Evolutionary conservation across 768 basidiomycete genomes (phyloP).

Genomic region (Agrocybe pediades): DNA sequence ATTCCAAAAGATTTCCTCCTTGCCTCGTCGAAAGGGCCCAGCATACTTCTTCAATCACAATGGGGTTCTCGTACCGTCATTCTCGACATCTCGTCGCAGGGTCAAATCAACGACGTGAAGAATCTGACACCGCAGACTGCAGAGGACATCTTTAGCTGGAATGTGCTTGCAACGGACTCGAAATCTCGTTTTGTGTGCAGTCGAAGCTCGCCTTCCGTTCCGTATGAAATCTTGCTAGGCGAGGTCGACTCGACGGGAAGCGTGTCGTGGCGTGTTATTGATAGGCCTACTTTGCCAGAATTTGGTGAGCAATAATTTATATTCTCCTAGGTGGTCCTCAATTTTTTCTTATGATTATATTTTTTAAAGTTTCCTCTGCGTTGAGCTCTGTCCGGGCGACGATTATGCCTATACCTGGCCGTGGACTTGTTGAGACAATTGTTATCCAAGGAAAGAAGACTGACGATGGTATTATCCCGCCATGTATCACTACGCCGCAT

Average conservation of each 20-base stretch:
- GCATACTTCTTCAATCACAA: conserved; percentile 47
- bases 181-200: conserved; percentile 42
- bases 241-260: conserved; percentile 26
- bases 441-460: conserved; percentile 35
- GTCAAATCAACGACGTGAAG: conserved; percentile 35
- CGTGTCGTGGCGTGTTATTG: conserved; percentile 41
- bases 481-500: conserved; percentile 57
- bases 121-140: conserved; percentile 44
- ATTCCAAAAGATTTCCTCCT: conserved; percentile 40
- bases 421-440: conserved; percentile 55
- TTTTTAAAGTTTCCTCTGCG: conserved; percentile 43
- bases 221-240: conserved; percentile 53
- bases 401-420: conserved; percentile 51
- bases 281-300: conserved; percentile 39
- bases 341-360: background rate
- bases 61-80: conserved; percentile 59
- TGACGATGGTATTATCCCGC: conserved; percentile 24
- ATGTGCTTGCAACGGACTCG: conserved; percentile 52
- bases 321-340: background rate
- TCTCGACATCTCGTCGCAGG: conserved; percentile 41
- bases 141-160: conserved; percentile 49
- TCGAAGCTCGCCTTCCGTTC: conserved; percentile 48
- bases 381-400: conserved; percentile 41
- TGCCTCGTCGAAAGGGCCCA: conserved; percentile 14
- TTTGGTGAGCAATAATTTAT: conserved; percentile 37